Evolutionary conservation across 2,329 filamentous ascomycete genomes (phyloP), one percentile per base, ranked within the genome.

Genomic region (Trichophyton simii): DNA sequence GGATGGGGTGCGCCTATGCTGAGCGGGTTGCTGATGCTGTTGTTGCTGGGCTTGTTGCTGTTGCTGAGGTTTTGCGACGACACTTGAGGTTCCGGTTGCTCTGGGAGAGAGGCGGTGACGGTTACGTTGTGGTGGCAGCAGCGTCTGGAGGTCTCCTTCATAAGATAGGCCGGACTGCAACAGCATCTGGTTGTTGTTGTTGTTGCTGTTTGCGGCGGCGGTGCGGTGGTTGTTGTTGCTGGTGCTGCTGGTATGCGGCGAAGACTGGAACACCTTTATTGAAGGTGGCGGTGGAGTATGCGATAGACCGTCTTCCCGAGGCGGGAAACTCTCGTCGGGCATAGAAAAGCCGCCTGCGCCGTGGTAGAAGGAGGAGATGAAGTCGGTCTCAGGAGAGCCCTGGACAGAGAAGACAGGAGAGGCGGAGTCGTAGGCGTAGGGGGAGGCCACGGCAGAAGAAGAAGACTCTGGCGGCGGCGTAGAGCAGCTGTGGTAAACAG

Each of bases 1-100:
- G 7, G 77, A 77, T 1, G 74, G 73, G 4, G 72, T 67, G 66
- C 73, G 70, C 66, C 75, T 63, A 69, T 73, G 66, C 68, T 18
- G 44, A 6, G 44, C 18, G 7, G 44, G 3, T 22, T 48, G 44
- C 18, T 18, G 20, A 18, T 22, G 18, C 8, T 18, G 9, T 18
- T 44, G 41, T 44, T 18, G 9, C 20, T 44, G 41, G 5, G 44
- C 2, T 18, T 22, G 18, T 22, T n/a, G 8, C n/a, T 44, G 41
- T 44, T 18, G 9, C 44, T 44, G 41, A 7, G 44, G 20, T 18
- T 48, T 48, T 48, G 44, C 44, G 20, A 18, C 5, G 50, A 11
- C 31, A 9, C 34, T 18, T 28, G 54, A 9, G 8, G 28, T 15
- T 11, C 9, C 28, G 31, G 36, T 1, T n/a, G 54, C 28, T 31